Evolutionary conservation across 768 basidiomycete genomes (phyloP).

Genomic region (Coprinellus micaceus): DNA sequence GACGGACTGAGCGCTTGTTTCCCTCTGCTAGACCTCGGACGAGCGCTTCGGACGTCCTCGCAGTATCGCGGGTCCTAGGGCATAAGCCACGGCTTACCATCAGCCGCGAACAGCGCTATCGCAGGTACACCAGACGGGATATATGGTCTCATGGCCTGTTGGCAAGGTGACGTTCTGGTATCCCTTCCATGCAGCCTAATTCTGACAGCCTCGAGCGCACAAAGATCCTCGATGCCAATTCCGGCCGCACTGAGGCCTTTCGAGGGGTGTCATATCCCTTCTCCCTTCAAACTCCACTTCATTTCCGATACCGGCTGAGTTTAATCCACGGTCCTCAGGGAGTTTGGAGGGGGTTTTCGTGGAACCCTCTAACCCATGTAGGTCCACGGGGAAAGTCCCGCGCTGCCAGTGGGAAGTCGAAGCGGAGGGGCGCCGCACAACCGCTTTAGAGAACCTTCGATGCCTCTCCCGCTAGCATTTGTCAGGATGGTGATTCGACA

Average conservation of each 20-base stretch:
- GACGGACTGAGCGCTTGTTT: no score
- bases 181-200: background rate
- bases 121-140: background rate
- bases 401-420: background rate
- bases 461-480: background rate
- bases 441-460: background rate
- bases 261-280: background rate
- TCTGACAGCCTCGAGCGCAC: slow-evolving; percentile 3
- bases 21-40: no score
- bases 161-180: background rate
- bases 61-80: no score
- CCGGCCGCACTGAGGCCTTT: background rate
- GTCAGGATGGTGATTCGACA: slow-evolving; percentile 2
- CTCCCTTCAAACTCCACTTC: background rate
- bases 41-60: no score
- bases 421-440: background rate
- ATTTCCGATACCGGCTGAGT: background rate
- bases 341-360: background rate
- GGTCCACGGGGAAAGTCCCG: background rate
- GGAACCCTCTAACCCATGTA: background rate
- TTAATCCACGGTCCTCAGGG: background rate
- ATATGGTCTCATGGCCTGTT: background rate
- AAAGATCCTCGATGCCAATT: slow-evolving; percentile 6
- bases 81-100: background rate
- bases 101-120: background rate